phyloP scores from a whole-genome alignment of 1,139 yeast species.

The Scheffersomyces illinoinensis region DNA sequence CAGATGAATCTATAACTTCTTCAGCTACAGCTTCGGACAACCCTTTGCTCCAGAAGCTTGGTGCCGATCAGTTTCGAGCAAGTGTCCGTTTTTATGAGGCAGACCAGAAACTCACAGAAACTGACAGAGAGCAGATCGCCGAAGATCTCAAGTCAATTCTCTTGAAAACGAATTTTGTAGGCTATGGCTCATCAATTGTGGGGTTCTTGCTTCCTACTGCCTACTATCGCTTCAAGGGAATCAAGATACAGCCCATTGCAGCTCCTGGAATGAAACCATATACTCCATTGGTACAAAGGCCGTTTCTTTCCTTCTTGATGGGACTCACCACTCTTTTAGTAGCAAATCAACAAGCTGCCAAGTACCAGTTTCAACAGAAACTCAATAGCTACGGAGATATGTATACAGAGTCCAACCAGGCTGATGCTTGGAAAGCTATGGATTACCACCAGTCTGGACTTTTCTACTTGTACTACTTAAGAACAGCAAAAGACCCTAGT shows the following conservation, averaged over 20 bases:
- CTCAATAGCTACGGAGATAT: constrained; percentile 13
- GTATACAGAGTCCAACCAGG: constrained; percentile 16
- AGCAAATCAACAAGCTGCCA: constrained; percentile 26
- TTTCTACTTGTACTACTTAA: constrained; percentile 37
- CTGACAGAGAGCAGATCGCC: constrained; percentile 34
- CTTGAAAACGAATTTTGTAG: constrained; percentile 10
- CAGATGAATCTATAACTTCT: neutral
- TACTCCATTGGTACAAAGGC: constrained; percentile 26
- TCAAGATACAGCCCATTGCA: constrained; percentile 2
- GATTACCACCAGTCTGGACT: constrained; percentile 38
- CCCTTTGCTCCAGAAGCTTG: constrained; percentile 29
- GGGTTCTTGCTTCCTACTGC: constrained; percentile 27
- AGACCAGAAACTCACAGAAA: constrained; percentile 31
- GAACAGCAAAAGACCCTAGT: constrained; percentile 35
- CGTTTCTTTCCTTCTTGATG: constrained; percentile 33
- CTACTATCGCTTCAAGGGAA: neutral
- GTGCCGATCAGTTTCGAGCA: constrained; percentile 39
- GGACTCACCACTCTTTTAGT: constrained; percentile 30
- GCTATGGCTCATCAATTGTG: constrained; percentile 20
- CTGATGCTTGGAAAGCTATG: constrained; percentile 39
- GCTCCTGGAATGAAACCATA: constrained; percentile 8
- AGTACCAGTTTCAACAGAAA: constrained; percentile 24
- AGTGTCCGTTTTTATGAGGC: constrained; percentile 45
- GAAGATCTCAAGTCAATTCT: constrained; percentile 30
- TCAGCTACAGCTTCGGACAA: constrained; percentile 13